Percentiles rank a stretch among this genome's conserved stretches.
phyloP scores from a whole-genome alignment of 2,329 filamentous ascomycete species.

The Metarhizium anisopliae region DNA sequence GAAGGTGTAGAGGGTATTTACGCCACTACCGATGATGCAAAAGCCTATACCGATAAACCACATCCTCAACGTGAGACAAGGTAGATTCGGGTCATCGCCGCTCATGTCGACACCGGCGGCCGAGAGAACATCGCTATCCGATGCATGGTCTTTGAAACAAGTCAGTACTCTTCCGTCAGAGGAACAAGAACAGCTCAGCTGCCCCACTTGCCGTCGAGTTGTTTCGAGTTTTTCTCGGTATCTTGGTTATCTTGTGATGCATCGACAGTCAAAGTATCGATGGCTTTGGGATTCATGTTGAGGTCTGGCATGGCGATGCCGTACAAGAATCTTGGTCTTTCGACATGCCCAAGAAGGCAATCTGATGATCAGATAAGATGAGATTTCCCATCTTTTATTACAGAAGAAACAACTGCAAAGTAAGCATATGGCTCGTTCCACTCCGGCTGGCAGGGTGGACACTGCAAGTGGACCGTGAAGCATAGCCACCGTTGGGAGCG shows the following conservation, averaged over 20 bases:
- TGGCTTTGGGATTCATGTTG: neutral
- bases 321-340: neutral
- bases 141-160: neutral
- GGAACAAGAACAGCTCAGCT: too few species aligned
- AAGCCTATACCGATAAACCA: slow-evolving; percentile 29
- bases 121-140: slow-evolving; percentile 14
- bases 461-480: neutral
- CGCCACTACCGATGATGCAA: slow-evolving; percentile 25
- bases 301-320: neutral
- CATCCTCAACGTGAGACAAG: slow-evolving; percentile 28
- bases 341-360: neutral
- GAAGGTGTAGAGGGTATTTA: slow-evolving; percentile 34
- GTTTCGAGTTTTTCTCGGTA: neutral
- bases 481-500: neutral
- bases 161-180: neutral
- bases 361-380: neutral
- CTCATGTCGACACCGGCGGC: slow-evolving; percentile 21
- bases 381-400: neutral
- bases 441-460: neutral
- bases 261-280: neutral
- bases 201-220: neutral
- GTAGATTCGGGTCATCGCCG: slow-evolving; percentile 17
- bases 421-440: neutral
- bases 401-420: neutral
- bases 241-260: neutral